phyloP scores from a whole-genome alignment of 345 rosid genomes.

The Crucihimalaya himalaica region DNA sequence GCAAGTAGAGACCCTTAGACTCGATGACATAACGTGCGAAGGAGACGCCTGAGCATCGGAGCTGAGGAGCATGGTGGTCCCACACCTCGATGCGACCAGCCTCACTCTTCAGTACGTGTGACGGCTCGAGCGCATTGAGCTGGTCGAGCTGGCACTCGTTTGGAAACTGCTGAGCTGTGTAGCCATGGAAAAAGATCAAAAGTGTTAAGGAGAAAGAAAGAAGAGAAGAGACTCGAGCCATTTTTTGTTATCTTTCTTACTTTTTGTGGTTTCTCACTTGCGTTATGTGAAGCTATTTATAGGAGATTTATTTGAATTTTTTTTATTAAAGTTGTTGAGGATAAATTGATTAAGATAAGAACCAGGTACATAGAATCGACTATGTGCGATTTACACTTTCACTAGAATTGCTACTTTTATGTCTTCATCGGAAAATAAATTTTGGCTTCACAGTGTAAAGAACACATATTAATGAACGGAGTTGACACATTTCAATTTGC shows the following conservation, averaged over 20 bases:
- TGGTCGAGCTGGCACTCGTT: conserved; percentile 56
- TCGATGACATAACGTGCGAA: conserved; percentile 46
- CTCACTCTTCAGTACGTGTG: conserved; percentile 46
- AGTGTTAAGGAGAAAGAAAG: conserved; percentile 46
- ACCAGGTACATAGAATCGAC: conserved; percentile 28
- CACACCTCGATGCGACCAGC: conserved; percentile 61
- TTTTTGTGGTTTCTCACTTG: conserved; percentile 17
- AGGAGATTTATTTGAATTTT: not conserved
- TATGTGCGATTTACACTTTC: conserved; percentile 27
- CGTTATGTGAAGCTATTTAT: conserved; percentile 28
- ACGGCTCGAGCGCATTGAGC: conserved; percentile 56
- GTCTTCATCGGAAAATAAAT: not conserved
- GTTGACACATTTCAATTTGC: conserved; percentile 41
- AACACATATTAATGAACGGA: not conserved
- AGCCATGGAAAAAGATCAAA: conserved; percentile 48
- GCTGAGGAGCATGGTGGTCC: conserved; percentile 58
- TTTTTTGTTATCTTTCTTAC: not conserved
- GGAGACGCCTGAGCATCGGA: conserved; percentile 63
- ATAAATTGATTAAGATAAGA: conserved; percentile 20
- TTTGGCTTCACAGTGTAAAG: conserved; percentile 2
- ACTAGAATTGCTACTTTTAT: conserved; percentile 8
- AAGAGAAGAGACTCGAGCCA: conserved; percentile 39
- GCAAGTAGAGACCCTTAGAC: conserved; percentile 61
- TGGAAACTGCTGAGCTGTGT: conserved; percentile 43
- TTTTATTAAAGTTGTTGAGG: not conserved